Conservation (phyloP, 306 rosid genomes). For the Pachyrhizus erosus region DNA sequence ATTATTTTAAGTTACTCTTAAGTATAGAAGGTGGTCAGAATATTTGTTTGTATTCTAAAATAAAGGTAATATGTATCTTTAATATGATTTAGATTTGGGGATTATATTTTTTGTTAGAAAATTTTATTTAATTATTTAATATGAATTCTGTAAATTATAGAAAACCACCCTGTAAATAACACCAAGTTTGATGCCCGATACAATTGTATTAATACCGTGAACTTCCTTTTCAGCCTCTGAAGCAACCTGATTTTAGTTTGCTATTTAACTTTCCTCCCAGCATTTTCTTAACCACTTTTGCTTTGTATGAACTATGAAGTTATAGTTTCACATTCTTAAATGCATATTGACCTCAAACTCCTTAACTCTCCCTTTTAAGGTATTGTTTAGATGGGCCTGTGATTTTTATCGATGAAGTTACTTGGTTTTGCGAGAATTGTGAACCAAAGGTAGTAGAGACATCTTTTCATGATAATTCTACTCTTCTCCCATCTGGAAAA, state of each 20-base stretch:
- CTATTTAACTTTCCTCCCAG: neutral
- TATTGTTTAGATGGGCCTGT: slow-evolving; percentile 65
- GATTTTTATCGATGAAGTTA: slow-evolving; percentile 39
- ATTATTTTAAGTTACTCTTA: neutral
- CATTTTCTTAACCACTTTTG: neutral
- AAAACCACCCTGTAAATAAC: neutral
- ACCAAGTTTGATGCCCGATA: neutral
- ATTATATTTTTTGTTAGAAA: neutral
- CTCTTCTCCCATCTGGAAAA: slow-evolving; percentile 2
- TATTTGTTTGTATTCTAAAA: slow-evolving; percentile 22
- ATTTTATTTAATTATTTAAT: neutral
- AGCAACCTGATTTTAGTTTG: slow-evolving; percentile 7
- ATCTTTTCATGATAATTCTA: slow-evolving; percentile 19
- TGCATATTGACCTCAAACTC: slow-evolving; percentile 17
- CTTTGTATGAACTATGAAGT: neutral
- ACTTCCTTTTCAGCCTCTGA: neutral
- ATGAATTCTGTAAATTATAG: neutral
- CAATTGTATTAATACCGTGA: slow-evolving; percentile 5
- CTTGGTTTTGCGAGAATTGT: slow-evolving; percentile 74
- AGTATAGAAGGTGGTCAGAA: neutral
- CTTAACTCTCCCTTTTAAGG: slow-evolving; percentile 44
- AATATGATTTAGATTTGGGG: slow-evolving; percentile 12
- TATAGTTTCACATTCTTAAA: neutral
- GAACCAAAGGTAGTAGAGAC: slow-evolving; percentile 32
- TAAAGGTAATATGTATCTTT: neutral